These are phyloP conservation scores for Thamnidium elegans DNA, from an alignment of 192 early-diverging fungal genomes.

Conservation along the genomic window DNA sequence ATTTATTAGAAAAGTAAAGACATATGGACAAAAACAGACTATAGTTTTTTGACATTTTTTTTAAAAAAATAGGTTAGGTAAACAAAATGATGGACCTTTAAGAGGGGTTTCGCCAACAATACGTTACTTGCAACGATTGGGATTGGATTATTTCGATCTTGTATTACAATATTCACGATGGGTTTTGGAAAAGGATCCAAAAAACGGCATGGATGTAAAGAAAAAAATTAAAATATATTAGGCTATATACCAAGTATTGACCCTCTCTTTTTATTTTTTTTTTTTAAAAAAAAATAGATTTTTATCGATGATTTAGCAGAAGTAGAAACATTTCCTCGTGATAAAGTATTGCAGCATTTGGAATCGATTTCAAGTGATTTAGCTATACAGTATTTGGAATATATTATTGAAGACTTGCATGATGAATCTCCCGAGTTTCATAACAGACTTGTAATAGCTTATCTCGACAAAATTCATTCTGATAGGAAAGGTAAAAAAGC, in stretches of 20 bases:
- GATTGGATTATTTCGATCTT: constrained; percentile 72
- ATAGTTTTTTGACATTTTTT: background rate
- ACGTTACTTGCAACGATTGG: constrained; percentile 75
- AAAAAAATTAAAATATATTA: too few species aligned
- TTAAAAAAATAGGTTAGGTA: constrained; percentile 33
- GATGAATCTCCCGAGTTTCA: constrained; percentile 72
- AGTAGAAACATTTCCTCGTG: constrained; percentile 60
- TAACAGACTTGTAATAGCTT: constrained; percentile 77
- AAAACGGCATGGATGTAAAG: constrained; percentile 71
- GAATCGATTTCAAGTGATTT: constrained; percentile 62
- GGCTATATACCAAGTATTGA: too few species aligned
- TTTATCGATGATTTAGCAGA: constrained; percentile 57
- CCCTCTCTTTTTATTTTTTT: constrained; percentile 1
- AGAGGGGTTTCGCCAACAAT: constrained; percentile 64
- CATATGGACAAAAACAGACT: background rate
- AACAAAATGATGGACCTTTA: constrained; percentile 50
- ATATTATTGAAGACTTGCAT: constrained; percentile 69
- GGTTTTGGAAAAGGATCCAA: constrained; percentile 67
- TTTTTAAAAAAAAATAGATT: constrained; percentile 46
- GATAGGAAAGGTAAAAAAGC: constrained; percentile 3
- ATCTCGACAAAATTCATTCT: constrained; percentile 61
- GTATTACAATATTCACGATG: constrained; percentile 81
- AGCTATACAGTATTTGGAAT: constrained; percentile 74
- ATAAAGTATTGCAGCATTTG: constrained; percentile 63
- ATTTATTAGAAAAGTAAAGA: constrained; percentile 63